These are phyloP conservation scores for Apiospora hydei DNA, from an alignment of 2,329 filamentous ascomycete species.

Conservation along the genomic window DNA sequence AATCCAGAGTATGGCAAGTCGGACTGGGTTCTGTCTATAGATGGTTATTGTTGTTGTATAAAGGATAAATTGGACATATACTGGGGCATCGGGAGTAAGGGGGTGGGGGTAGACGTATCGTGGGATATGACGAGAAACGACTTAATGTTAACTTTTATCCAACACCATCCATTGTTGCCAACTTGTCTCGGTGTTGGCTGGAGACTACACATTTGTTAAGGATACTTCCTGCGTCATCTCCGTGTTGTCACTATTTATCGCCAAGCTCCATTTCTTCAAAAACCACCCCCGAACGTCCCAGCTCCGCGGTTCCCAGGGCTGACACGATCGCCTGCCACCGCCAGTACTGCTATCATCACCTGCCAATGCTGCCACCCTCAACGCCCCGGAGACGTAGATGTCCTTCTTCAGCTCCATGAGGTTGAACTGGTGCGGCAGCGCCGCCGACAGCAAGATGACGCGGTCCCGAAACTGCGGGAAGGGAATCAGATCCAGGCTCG, in stretches of 20 bases:
- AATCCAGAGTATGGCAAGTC: not conserved
- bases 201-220: not conserved
- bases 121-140: not conserved
- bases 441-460: constrained; percentile 42
- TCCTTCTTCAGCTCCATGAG: constrained; percentile 47
- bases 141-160: not conserved
- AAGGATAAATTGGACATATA: not conserved
- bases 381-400: constrained; percentile 41
- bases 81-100: not conserved
- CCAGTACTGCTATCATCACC: not conserved
- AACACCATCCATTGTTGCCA: not conserved
- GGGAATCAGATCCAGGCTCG: constrained; percentile 46
- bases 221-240: not conserved
- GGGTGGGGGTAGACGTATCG: not conserved
- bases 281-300: constrained; percentile 35
- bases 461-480: constrained; percentile 43
- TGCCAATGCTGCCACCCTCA: constrained; percentile 34
- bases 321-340: constrained; percentile 26
- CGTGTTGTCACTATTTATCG: not conserved
- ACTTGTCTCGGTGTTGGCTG: not conserved
- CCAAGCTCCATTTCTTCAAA: constrained; percentile 32
- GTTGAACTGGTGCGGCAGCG: constrained; percentile 41
- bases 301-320: constrained; percentile 44
- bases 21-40: not conserved
- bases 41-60: not conserved